Evolutionary conservation across 2,329 filamentous ascomycete genomes (phyloP).

Genomic region (Clarireedia hainanense): DNA sequence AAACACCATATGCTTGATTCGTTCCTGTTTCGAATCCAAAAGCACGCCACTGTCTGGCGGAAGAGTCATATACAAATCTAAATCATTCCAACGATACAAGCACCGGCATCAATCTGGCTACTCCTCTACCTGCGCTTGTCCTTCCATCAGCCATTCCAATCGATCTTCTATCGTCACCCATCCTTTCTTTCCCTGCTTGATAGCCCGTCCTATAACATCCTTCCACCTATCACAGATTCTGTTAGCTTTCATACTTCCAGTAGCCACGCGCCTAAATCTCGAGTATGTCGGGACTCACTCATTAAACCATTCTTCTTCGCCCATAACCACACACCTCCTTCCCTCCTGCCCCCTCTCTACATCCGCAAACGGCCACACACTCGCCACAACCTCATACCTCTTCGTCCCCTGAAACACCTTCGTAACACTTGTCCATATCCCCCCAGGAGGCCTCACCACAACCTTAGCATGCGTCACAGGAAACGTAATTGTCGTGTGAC

Average conservation of each 20-base stretch:
- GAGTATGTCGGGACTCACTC: background rate
- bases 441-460: constrained; percentile 43
- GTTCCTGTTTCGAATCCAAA: too few relatives aligned
- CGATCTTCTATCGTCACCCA: constrained; percentile 28
- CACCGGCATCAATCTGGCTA: constrained; percentile 1
- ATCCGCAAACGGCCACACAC: constrained; percentile 51
- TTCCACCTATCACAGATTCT: constrained; percentile 34
- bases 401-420: constrained; percentile 44
- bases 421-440: constrained; percentile 45
- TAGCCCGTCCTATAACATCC: constrained; percentile 36
- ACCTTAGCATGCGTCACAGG: constrained; percentile 43
- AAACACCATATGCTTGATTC: too few relatives aligned
- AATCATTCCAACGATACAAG: background rate
- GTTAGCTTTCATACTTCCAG: too few relatives aligned
- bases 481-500: constrained; percentile 41
- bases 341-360: constrained; percentile 35
- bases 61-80: background rate
- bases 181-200: constrained; percentile 22
- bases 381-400: constrained; percentile 48
- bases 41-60: too few relatives aligned
- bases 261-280: constrained; percentile 11
- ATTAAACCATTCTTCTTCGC: constrained; percentile 48
- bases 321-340: constrained; percentile 40
- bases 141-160: constrained; percentile 26
- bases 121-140: constrained; percentile 12